Percentiles rank a stretch among this genome's conserved stretches.
phyloP scores from a whole-genome alignment of 2,329 filamentous ascomycete genomes.

The Apiospora koreana region DNA sequence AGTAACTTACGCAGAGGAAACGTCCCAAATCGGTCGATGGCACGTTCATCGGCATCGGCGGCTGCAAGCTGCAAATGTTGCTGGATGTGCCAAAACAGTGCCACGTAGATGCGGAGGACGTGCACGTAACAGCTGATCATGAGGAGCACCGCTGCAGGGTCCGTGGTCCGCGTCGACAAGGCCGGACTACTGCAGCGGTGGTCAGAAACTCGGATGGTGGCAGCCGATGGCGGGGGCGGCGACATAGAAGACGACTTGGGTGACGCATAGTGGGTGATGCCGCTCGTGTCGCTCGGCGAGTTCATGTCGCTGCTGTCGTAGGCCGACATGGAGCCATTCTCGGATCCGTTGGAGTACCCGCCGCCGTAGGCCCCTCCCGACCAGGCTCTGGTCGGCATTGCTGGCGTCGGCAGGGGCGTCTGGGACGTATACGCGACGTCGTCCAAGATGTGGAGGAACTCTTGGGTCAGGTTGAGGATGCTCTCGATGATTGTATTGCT shows the following conservation, averaged over 20 bases:
- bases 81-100: neutral
- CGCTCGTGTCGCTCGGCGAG: neutral
- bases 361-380: neutral
- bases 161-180: neutral
- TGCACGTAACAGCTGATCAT: neutral
- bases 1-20: neutral
- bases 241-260: neutral
- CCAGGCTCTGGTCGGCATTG: neutral
- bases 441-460: neutral
- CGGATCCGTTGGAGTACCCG: neutral
- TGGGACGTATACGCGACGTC: neutral
- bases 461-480: neutral
- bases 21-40: neutral
- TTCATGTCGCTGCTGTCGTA: constrained; percentile 1
- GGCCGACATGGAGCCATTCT: neutral
- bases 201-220: too few species aligned
- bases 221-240: neutral
- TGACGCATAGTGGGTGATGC: neutral
- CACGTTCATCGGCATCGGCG: neutral
- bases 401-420: neutral
- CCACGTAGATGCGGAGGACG: neutral
- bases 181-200: neutral
- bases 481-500: neutral
- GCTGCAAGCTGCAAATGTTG: neutral
- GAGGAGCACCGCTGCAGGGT: neutral